Conservation (phyloP, 352 stramenopile species). For the Labyrinthula sp. region DNA sequence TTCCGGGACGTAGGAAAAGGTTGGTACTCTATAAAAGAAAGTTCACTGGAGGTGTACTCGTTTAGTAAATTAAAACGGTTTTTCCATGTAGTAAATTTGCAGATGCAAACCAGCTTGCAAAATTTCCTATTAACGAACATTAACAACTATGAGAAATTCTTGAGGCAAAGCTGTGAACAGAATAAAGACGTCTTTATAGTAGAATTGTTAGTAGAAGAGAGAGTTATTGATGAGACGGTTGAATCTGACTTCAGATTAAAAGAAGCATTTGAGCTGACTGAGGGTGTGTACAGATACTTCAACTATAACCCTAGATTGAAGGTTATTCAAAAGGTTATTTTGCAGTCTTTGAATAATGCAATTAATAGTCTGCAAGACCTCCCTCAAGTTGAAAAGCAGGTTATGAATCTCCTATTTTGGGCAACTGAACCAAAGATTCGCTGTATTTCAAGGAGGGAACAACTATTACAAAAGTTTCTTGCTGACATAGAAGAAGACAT, state of each 20-base stretch:
- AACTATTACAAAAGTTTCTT: too few relatives aligned
- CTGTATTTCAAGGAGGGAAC: too few relatives aligned
- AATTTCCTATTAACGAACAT: conserved; percentile 34
- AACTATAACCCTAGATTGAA: conserved; percentile 46
- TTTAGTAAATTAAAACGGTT: conserved; percentile 46
- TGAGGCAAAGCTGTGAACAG: conserved; percentile 12
- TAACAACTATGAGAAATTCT: conserved; percentile 27
- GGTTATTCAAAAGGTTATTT: conserved; percentile 47
- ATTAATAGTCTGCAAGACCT: conserved; percentile 56
- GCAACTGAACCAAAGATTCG: conserved; percentile 62
- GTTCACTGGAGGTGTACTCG: conserved; percentile 41
- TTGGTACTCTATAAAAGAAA: conserved; percentile 49
- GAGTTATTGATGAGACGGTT: too few relatives aligned
- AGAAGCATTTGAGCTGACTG: conserved; percentile 13
- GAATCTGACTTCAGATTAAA: too few relatives aligned
- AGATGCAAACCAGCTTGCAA: conserved; percentile 44
- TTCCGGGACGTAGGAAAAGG: conserved; percentile 33
- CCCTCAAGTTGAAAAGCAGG: conserved; percentile 60
- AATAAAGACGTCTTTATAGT: conserved; percentile 36
- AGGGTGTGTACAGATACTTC: conserved; percentile 40
- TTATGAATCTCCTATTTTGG: conserved; percentile 84
- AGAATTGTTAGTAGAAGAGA: conserved; percentile 34
- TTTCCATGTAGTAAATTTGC: conserved; percentile 43
- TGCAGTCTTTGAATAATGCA: conserved; percentile 51
- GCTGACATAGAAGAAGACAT: too few relatives aligned